Conservation (phyloP, 1,284 basidiomycete species). For the Ceratorhiza oryzae-sativae region DNA sequence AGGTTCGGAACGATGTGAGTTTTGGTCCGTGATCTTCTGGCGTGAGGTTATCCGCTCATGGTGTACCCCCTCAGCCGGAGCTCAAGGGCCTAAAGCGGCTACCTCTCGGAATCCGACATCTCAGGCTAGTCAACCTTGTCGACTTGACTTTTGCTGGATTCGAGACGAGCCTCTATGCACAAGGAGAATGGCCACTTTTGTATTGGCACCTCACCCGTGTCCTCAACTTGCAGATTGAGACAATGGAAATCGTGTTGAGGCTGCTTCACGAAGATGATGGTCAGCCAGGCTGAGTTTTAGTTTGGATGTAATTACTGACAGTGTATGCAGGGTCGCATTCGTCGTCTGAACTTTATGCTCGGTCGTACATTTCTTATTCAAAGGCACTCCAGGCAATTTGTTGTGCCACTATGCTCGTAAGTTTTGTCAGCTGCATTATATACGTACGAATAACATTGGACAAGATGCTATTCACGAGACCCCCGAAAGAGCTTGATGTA, state of each 20-base stretch:
- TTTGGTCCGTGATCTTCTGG: neutral
- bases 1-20: slow-evolving; percentile 32
- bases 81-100: slow-evolving; percentile 53
- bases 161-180: slow-evolving; percentile 74
- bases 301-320: neutral
- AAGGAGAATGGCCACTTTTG: slow-evolving; percentile 70
- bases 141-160: slow-evolving; percentile 79
- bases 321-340: slow-evolving; percentile 10
- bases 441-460: neutral
- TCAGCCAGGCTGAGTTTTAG: neutral
- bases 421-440: neutral
- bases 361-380: slow-evolving; percentile 26
- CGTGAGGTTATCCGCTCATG: slow-evolving; percentile 34
- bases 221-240: slow-evolving; percentile 61
- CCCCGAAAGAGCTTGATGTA: slow-evolving; percentile 50
- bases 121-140: slow-evolving; percentile 66
- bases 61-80: neutral
- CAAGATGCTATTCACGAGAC: slow-evolving; percentile 52
- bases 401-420: slow-evolving; percentile 36
- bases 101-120: slow-evolving; percentile 59
- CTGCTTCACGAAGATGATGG: slow-evolving; percentile 22
- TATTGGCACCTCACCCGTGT: slow-evolving; percentile 74
- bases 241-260: slow-evolving; percentile 59
- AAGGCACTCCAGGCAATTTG: slow-evolving; percentile 35
- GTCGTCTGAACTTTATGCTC: slow-evolving; percentile 19